A percentile compares a stretch with the other conserved stretches of the same genome.
Evolutionary conservation across 768 basidiomycete genomes (phyloP).

Genomic region (Strobilomyces confusus): DNA sequence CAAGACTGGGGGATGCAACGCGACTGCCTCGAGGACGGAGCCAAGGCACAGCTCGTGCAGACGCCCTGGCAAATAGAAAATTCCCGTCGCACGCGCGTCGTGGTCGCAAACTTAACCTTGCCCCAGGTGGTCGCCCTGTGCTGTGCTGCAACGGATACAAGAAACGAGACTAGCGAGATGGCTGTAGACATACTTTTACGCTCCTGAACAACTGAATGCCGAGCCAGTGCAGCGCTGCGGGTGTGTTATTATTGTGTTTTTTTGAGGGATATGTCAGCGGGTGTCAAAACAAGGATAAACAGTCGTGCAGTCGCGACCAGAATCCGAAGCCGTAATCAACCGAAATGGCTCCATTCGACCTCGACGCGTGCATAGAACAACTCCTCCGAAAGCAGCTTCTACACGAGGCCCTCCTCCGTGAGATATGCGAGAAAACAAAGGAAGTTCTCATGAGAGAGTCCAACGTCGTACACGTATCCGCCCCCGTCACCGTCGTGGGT

Average conservation of each 20-base stretch:
- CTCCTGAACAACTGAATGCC: conserved; percentile 6
- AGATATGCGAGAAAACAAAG: conserved; percentile 99
- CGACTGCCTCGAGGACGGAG: conserved; percentile 34
- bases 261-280: conserved; percentile 5
- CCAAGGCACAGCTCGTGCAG: conserved; percentile 23
- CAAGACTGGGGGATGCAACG: conserved; percentile 23
- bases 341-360: conserved; percentile 68
- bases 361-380: conserved; percentile 93
- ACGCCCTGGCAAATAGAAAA: conserved; percentile 22
- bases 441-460: conserved; percentile 99
- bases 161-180: conserved; percentile 12
- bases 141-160: conserved; percentile 7
- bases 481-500: conserved; percentile 97
- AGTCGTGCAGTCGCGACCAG: conserved; percentile 7
- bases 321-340: conserved; percentile 2
- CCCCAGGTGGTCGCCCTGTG: conserved; percentile 15
- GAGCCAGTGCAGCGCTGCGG: conserved; percentile 2
- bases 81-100: conserved; percentile 25
- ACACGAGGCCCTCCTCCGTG: conserved; percentile 89
- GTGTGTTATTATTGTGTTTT: conserved; percentile 9
- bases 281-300: conserved; percentile 19
- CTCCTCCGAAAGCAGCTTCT: conserved; percentile 88
- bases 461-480: conserved; percentile 95
- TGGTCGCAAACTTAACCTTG: conserved; percentile 32
- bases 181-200: conserved; percentile 13